Percentiles rank a stretch among this genome's conserved stretches.
These are phyloP conservation scores for Inga leiocalycina DNA, from an alignment of 306 rosid species.

Conservation along the genomic window DNA sequence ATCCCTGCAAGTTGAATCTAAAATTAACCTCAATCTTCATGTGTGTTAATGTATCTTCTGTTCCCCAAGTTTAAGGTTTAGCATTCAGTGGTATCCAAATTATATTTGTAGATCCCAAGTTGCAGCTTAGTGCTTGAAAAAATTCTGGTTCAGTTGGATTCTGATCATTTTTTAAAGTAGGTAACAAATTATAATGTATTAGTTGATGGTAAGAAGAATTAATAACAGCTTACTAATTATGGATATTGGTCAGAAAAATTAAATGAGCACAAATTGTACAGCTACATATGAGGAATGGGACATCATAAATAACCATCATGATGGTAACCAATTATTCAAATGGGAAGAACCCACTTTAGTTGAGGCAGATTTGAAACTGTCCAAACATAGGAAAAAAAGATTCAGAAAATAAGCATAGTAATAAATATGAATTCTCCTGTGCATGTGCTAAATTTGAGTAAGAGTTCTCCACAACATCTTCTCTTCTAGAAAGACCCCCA, in stretches of 20 bases:
- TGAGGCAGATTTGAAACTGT: constrained; percentile 25
- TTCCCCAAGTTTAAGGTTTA: background rate
- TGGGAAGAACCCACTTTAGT: constrained; percentile 15
- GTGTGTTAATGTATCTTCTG: constrained; percentile 3
- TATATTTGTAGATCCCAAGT: background rate
- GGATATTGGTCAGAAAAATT: constrained; percentile 35
- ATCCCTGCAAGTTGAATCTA: constrained; percentile 12
- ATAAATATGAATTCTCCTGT: constrained; percentile 41
- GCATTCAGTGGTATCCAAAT: background rate
- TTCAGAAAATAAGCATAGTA: constrained; percentile 23
- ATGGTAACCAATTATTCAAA: constrained; percentile 38
- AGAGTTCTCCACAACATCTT: constrained; percentile 29
- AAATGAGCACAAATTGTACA: constrained; percentile 17
- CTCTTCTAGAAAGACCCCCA: constrained; percentile 14
- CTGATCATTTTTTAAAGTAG: background rate
- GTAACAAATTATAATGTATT: background rate
- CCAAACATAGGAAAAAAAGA: constrained; percentile 33
- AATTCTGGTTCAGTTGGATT: background rate
- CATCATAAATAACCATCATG: constrained; percentile 27
- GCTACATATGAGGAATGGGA: background rate
- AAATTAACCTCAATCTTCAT: constrained; percentile 10
- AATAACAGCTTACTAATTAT: background rate
- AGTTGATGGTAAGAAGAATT: background rate
- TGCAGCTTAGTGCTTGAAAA: background rate
- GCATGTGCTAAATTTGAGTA: constrained; percentile 40